These are phyloP conservation scores for Funneliformis mosseae DNA, from an alignment of 192 early-diverging fungal species.

Conservation along the genomic window DNA sequence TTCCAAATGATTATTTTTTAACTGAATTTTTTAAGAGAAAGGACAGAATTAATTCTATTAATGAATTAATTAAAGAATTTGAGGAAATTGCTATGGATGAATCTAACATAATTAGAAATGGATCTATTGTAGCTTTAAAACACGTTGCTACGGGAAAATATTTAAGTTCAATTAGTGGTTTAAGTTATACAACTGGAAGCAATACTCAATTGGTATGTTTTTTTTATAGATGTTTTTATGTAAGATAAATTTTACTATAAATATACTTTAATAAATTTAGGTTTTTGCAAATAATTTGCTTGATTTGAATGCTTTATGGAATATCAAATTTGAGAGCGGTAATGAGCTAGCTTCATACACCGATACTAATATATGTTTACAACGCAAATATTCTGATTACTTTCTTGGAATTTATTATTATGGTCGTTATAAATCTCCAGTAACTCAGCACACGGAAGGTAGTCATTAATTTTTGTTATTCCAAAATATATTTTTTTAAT, in stretches of 20 bases:
- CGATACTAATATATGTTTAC: not conserved
- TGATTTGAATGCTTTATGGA: not conserved
- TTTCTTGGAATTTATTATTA: not conserved
- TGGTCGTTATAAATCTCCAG: not conserved
- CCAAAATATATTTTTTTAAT: not conserved
- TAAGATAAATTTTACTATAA: not conserved
- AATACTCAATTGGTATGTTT: not conserved
- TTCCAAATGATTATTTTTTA: not conserved
- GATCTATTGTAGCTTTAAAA: no score
- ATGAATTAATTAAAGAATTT: not conserved
- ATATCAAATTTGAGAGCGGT: not conserved
- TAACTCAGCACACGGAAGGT: not conserved
- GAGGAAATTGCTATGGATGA: no score
- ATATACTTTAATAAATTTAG: not conserved
- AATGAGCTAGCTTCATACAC: not conserved
- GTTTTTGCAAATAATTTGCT: not conserved
- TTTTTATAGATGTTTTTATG: not conserved
- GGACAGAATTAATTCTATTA: not conserved
- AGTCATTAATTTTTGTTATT: not conserved
- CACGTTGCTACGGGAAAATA: not conserved
- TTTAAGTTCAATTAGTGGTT: not conserved
- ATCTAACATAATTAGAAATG: no score
- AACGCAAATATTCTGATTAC: not conserved
- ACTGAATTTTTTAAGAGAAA: not conserved
- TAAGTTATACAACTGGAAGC: not conserved